Evolutionary conservation across 805 yeast genomes (phyloP), one percentile per base, ranked within the genome.

Genomic region (Schwanniomyces yamadae): DNA sequence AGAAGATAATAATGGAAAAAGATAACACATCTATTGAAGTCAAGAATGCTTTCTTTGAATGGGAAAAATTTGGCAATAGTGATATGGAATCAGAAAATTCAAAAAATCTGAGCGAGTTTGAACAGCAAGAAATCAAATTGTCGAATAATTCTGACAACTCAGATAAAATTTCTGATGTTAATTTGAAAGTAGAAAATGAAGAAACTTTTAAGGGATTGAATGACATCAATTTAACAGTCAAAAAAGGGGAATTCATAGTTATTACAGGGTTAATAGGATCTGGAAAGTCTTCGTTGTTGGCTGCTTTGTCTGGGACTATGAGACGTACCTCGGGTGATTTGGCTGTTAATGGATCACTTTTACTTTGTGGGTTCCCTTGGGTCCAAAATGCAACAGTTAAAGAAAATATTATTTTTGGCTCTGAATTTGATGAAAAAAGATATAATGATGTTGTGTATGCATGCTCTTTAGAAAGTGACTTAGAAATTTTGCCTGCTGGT

Each of bases 221-320:
- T 8, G 36, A 58, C 30, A 44, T 63, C 12, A 40, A 58, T 32
- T 47, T 63, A 8, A 27, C 33, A 3, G 42, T 63, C 27, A 46
- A 48, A 36, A 52, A 55, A 34, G 66, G 66, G 6, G 66, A 63
- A 36, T 62, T 63, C 33, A 42, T 63, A 22, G 66, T 61, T 8
- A 52, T 63, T 17, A 63, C 67, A 16, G 69, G 69, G 12, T 40
- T 55, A 21, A 59, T 63, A 39, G 69, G 68, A 9, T 55, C 64
- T 9, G 69, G 69, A 20, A 57, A 59, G 42, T 45, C 68, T 2
- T 66, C 72, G 2, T 49, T 66, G 23, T 52, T 66, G 34, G 50
- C 50, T 35, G 72, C 69, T 3, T 39, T 66, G 23, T 46, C 68
- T 5, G 71, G 72, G 0, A 56, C 57, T 38, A 66, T 66, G 72